phyloP scores from a whole-genome alignment of 164 flowering plant species.

The Chloranthus sessilifolius region DNA sequence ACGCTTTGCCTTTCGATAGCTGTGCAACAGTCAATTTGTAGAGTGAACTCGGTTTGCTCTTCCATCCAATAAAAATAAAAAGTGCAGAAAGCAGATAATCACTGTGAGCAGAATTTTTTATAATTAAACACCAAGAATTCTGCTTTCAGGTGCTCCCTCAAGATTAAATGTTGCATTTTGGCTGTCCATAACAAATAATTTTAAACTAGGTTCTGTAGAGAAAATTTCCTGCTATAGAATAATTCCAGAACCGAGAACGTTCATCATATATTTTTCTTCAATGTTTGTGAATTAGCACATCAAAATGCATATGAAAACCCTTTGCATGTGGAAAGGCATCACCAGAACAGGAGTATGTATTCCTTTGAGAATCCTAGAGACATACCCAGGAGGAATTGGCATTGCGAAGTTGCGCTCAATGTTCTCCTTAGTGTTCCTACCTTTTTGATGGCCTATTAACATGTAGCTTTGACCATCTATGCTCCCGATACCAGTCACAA shows the following conservation, averaged over 20 bases:
- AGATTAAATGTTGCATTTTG: no score
- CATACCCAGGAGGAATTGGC: constrained; percentile 33
- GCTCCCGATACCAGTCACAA: constrained; percentile 25
- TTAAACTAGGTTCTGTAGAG: no score
- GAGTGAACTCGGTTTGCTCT: no score
- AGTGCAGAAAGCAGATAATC: background rate
- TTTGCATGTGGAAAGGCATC: background rate
- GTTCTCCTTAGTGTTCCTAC: constrained; percentile 27
- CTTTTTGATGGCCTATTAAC: constrained; percentile 28
- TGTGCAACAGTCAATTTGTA: background rate
- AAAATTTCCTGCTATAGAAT: no score
- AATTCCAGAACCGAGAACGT: no score
- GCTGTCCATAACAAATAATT: no score
- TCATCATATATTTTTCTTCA: no score
- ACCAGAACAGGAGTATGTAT: no score
- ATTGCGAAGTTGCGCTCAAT: constrained; percentile 27
- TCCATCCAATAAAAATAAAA: background rate
- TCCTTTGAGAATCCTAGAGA: background rate
- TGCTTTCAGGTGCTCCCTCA: no score
- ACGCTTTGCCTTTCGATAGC: constrained; percentile 26
- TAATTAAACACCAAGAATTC: no score
- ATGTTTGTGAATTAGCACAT: background rate
- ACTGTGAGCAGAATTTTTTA: background rate
- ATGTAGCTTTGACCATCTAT: constrained; percentile 26
- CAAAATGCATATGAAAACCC: background rate